Evolutionary conservation across 495 filamentous ascomycete genomes (phyloP), one percentile per base, ranked within the genome.

Genomic region (Xanthoparmelia taractica): DNA sequence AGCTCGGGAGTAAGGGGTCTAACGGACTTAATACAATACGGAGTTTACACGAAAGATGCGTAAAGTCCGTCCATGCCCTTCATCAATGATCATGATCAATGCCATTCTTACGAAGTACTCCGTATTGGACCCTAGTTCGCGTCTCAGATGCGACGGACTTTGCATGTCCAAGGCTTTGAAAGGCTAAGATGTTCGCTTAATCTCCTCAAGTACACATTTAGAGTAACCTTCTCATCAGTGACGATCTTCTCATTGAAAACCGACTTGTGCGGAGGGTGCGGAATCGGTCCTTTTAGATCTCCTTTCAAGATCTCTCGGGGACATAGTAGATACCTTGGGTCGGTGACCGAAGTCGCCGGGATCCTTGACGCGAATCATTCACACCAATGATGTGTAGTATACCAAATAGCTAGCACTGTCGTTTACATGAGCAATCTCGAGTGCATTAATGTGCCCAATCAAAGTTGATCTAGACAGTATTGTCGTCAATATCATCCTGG

Each of bases 401-500:
- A 50, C 17, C 47, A 50, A 50, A 50, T 50, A 50, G 47, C 47
- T 50, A 50, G 47, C 47, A 50, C 47, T 50, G 47, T 50, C 17
- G 47, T 50, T 50, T 50, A 12, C 47, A 50, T 50, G 47, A 50
- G 47, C 47, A 50, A 13, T 50, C 47, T 50, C 47, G 47, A 50
- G 1, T 7, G 18, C 47, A 50, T 50, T 50, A 20, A 20, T 50
- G 5, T 50, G 47, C 47, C 47, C 47, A 50, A 50, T 50, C 11
- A 50, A 50, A 50, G 4, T 50, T 50, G 17, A 50, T 20, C 47
- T 12, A 50, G 47, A 50, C 47, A 50, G 47, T 20, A 8, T 50
- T 50, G 47, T 50, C 47, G 47, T 50, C 47, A 50, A 20, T 50
- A 50, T 50, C 47, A 50, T 50, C 47, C 47, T 50, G 47, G 47